Conservation (phyloP, 2,329 filamentous ascomycete species). For the Bipolaris victoriae region DNA sequence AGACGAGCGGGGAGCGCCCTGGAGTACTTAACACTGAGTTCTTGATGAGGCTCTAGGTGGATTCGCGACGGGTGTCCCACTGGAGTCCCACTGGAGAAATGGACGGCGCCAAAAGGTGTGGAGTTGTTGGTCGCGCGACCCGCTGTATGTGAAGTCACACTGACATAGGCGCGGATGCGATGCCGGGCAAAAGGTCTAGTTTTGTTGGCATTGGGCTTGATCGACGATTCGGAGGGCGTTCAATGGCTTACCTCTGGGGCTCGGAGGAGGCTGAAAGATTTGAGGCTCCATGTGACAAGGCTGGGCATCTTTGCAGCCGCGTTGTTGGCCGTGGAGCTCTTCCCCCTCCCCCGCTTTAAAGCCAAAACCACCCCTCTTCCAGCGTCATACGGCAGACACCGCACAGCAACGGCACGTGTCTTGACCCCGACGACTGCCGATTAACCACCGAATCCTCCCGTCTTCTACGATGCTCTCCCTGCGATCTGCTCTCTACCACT, state of each 20-base stretch:
- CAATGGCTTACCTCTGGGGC: constrained; percentile 25
- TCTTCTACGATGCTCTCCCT: constrained; percentile 5
- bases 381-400: constrained; percentile 33
- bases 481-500: constrained; percentile 16
- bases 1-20: constrained; percentile 6
- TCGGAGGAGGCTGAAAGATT: constrained; percentile 33
- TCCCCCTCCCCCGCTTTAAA: constrained; percentile 34
- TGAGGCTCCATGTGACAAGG: constrained; percentile 32
- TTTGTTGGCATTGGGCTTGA: constrained; percentile 16
- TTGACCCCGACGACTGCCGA: constrained; percentile 32
- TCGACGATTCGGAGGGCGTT: constrained; percentile 22
- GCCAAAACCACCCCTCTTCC: constrained; percentile 31
- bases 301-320: constrained; percentile 21
- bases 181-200: constrained; percentile 16
- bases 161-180: constrained; percentile 29
- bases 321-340: constrained; percentile 20
- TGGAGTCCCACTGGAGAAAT: constrained; percentile 16
- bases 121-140: constrained; percentile 26
- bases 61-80: constrained; percentile 16
- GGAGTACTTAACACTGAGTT: constrained; percentile 5
- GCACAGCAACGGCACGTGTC: constrained; percentile 23
- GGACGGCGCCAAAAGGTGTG: constrained; percentile 17
- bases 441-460: constrained; percentile 29
- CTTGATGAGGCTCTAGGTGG: constrained; percentile 17
- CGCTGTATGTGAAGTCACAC: constrained; percentile 35